Percentiles rank a stretch among this genome's conserved stretches.
phyloP scores from a whole-genome alignment of 345 rosid genomes.

The Arabidopsis thaliana region TAIR10.1 NC_003074.8:19632501-19633000 shows the following conservation, averaged over 20 bases:
- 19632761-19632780: not conserved
- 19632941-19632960: slow-evolving; percentile 57
- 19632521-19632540: slow-evolving; percentile 68
- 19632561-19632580: slow-evolving; percentile 79
- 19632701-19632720: slow-evolving; percentile 58
- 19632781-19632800: not conserved
- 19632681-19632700: slow-evolving; percentile 64
- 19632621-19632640: not conserved
- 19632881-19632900: slow-evolving; percentile 63
- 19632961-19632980: slow-evolving; percentile 50
- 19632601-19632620: slow-evolving; percentile 9
- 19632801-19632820: not conserved
- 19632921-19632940: slow-evolving; percentile 76
- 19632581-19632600: slow-evolving; percentile 15
- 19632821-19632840: not conserved
- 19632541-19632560: slow-evolving; percentile 86
- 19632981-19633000: not conserved
- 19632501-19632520: slow-evolving; percentile 56
- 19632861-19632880: slow-evolving; percentile 77
- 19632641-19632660: not conserved
- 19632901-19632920: slow-evolving; percentile 66
- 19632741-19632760: slow-evolving; percentile 67
- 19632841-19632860: slow-evolving; percentile 71
- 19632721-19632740: slow-evolving; percentile 66
- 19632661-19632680: not conserved